Conservation (phyloP, 306 rosid genomes). For the Cicer cuneatum region DNA sequence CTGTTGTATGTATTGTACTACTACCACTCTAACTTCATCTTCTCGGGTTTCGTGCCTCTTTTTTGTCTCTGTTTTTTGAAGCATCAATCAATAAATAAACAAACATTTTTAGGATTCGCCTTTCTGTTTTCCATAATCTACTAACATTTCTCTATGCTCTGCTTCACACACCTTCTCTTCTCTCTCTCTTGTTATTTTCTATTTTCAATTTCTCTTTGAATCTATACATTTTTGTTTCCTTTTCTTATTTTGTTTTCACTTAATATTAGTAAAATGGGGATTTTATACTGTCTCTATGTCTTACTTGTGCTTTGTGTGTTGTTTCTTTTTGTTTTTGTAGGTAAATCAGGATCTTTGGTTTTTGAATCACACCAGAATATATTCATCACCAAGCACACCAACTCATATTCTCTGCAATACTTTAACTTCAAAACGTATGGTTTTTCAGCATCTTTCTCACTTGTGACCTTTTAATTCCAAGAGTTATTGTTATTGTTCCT, state of each 20-base stretch:
- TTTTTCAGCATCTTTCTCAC: not conserved
- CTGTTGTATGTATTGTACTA: too few species aligned
- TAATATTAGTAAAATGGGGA: conserved; percentile 11
- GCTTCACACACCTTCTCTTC: not conserved
- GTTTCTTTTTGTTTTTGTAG: conserved; percentile 34
- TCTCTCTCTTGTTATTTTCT: not conserved
- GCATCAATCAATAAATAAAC: conserved; percentile 21
- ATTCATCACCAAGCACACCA: conserved; percentile 26
- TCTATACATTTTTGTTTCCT: conserved; percentile 26
- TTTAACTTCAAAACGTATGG: not conserved
- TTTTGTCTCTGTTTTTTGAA: conserved; percentile 41
- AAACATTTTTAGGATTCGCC: conserved; percentile 37
- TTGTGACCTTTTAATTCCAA: conserved; percentile 19
- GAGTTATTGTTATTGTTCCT: not conserved
- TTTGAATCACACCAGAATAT: conserved; percentile 34
- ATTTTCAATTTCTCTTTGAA: conserved; percentile 10
- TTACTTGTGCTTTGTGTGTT: conserved; percentile 33
- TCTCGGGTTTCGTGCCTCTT: too few species aligned
- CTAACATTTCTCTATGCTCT: conserved; percentile 14
- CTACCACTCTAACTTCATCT: too few species aligned
- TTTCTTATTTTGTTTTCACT: conserved; percentile 11
- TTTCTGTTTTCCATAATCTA: conserved; percentile 41
- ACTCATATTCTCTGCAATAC: conserved; percentile 26
- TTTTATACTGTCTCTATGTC: conserved; percentile 26
- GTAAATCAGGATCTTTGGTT: conserved; percentile 14